phyloP scores from a whole-genome alignment of 83 land plant genomes.

The Larix sibirica region DNA sequence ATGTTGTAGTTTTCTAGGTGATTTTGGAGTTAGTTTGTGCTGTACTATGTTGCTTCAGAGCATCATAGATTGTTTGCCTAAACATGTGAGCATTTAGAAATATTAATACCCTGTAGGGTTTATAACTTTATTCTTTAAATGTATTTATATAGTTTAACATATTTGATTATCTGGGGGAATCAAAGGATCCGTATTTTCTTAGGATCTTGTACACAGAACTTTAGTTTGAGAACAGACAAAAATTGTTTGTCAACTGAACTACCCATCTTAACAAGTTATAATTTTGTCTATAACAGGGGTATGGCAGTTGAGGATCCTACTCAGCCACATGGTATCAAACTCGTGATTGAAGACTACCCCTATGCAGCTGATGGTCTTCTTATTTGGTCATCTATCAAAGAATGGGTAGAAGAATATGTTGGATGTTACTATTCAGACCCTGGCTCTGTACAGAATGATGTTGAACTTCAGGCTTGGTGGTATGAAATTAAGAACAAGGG shows the following conservation, averaged over 20 bases:
- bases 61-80: neutral
- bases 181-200: neutral
- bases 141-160: neutral
- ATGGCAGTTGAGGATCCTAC: conserved; percentile 80
- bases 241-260: neutral
- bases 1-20: neutral
- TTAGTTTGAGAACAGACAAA: conserved; percentile 14
- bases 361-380: conserved; percentile 87
- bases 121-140: neutral
- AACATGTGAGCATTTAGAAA: neutral
- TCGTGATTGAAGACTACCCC: conserved; percentile 83
- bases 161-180: neutral
- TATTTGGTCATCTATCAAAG: conserved; percentile 66
- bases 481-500: conserved; percentile 67
- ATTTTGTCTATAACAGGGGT: conserved; percentile 50
- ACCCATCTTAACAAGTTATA: conserved; percentile 2
- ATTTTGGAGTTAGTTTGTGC: neutral
- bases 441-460: conserved; percentile 37
- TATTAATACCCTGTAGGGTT: neutral
- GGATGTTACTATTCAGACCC: conserved; percentile 48
- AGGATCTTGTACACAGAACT: neutral
- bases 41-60: neutral
- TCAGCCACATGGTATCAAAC: conserved; percentile 64
- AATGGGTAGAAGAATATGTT: conserved; percentile 60
- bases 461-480: conserved; percentile 81